These are phyloP conservation scores for Diutina siamensis DNA, from an alignment of 1,139 yeast species.

Conservation along the genomic window DNA sequence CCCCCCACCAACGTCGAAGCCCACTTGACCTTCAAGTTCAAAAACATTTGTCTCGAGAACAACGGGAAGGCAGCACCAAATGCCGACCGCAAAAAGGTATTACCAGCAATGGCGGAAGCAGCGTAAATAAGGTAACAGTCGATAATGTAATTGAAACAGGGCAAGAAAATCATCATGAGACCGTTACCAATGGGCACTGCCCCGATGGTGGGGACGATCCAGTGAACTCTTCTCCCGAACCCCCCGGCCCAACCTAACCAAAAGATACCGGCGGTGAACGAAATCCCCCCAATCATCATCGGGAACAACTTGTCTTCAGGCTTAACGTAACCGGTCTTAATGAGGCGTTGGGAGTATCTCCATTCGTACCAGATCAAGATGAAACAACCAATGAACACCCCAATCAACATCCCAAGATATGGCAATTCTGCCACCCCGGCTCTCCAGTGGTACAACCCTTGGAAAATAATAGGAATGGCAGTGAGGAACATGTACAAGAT, in stretches of 20 bases:
- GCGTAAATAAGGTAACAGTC: slow-evolving; percentile 73
- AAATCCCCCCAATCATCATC: slow-evolving; percentile 56
- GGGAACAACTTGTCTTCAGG: slow-evolving; percentile 77
- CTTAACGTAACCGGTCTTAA: background rate
- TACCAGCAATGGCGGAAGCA: slow-evolving; percentile 86
- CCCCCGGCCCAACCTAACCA: slow-evolving; percentile 86
- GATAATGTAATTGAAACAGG: slow-evolving; percentile 69
- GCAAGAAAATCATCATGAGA: slow-evolving; percentile 60
- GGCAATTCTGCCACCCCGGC: slow-evolving; percentile 51
- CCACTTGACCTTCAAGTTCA: slow-evolving; percentile 67
- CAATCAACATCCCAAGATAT: slow-evolving; percentile 49
- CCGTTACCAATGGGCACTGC: slow-evolving; percentile 69
- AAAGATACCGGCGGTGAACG: slow-evolving; percentile 66
- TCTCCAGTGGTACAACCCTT: slow-evolving; percentile 43
- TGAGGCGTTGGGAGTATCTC: slow-evolving; percentile 7
- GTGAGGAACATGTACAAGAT: slow-evolving; percentile 66
- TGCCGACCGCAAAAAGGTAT: slow-evolving; percentile 60
- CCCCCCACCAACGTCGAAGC: slow-evolving; percentile 72
- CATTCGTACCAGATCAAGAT: slow-evolving; percentile 8
- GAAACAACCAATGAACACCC: slow-evolving; percentile 39
- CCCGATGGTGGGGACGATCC: slow-evolving; percentile 78
- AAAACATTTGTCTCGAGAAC: slow-evolving; percentile 54
- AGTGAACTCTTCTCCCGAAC: slow-evolving; percentile 54
- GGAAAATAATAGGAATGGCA: slow-evolving; percentile 69
- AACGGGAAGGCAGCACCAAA: slow-evolving; percentile 43